Base-by-base conservation (phyloP, 228 moss, liverwort and hornwort species). In the Sphagnum fallax region DNA sequence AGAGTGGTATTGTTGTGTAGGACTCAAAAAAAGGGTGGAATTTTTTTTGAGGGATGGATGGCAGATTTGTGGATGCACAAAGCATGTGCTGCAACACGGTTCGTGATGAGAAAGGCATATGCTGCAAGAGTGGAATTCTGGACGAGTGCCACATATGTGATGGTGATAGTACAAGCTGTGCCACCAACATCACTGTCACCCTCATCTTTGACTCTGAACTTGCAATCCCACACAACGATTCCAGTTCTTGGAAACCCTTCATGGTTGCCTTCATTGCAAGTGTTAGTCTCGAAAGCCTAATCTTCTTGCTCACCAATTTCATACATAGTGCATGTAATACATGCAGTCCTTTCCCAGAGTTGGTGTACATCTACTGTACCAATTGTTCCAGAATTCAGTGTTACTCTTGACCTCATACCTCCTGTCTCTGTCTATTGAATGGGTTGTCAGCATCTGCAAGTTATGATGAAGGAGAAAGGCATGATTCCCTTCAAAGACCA, bases 131-230 rank as follows among this genome's bases (percentile, higher is more conserved):
- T 47, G 96, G 96, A 65, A 73, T 79, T 61, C 66, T 96, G 60
- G 96, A 96, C 64, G 96, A 92, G 77, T 96, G 96, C 62, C 69
- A 91, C 59, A 75, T 96, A 68, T 96, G 96, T 73, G 82, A 92
- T 69, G 96, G 96, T 0, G 96, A 96, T 70, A 88, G 92, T 47
- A 83, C 83, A 63, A 88, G 81, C 66, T 96, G 96, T 61, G 91
- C 91, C 49, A 89, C 91, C 65, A 92, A 96, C 18, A 32, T 92
- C 32, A 89, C 88, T 0, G 65, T 96, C n/a, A 9, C 69, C 55
- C 55, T 84, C 0, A 57, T 74, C 14, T 83, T 96, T 14, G 77
- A 89, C 53, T 77, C 88, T 10, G 75, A 84, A 32, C 66, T 89
- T 32, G 68, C 84, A 52, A 76, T 86, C 8, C 70, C 84, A 0